Percentiles rank a stretch among this genome's conserved stretches.
phyloP scores from a whole-genome alignment of 1,284 basidiomycete species.

The Xerocomus minutiporus region DNA sequence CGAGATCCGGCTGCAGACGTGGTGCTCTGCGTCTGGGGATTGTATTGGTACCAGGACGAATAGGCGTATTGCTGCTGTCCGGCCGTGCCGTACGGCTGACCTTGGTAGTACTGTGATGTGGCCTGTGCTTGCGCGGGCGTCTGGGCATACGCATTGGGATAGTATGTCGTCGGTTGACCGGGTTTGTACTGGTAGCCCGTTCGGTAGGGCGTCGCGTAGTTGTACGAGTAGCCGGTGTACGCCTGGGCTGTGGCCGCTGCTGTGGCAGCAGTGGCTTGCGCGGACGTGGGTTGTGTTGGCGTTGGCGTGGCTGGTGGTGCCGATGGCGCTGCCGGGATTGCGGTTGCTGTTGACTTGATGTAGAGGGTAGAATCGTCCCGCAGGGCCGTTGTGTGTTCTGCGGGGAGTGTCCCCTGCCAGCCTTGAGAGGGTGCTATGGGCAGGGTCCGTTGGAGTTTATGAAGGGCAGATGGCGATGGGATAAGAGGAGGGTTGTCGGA shows the following conservation, averaged over 20 bases:
- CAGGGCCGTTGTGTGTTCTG: constrained; percentile 52
- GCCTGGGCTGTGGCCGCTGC: constrained; percentile 26
- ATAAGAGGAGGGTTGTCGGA: constrained; percentile 43
- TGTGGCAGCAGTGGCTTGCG: constrained; percentile 23
- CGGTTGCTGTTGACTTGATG: constrained; percentile 51
- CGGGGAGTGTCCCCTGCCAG: constrained; percentile 72
- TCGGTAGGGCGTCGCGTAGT: constrained; percentile 30
- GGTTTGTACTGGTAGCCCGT: constrained; percentile 33
- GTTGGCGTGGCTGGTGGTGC: constrained; percentile 23
- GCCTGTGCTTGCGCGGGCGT: constrained; percentile 25
- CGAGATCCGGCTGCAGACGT: constrained; percentile 36
- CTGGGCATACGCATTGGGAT: constrained; percentile 27
- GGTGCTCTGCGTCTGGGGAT: constrained; percentile 26
- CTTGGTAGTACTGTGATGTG: constrained; percentile 30
- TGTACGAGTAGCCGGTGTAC: constrained; percentile 24
- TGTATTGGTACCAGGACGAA: constrained; percentile 34
- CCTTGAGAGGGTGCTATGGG: constrained; percentile 55
- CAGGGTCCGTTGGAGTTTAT: constrained; percentile 63
- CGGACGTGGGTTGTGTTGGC: constrained; percentile 23
- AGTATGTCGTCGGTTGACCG: constrained; percentile 32
- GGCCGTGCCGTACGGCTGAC: constrained; percentile 27
- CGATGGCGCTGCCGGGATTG: constrained; percentile 27
- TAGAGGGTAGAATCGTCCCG: constrained; percentile 66
- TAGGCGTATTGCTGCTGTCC: constrained; percentile 34
- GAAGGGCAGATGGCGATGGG: constrained; percentile 58